Evolutionary conservation across 352 stramenopile genomes (phyloP).

Genomic region (Pythium aristosporum): DNA sequence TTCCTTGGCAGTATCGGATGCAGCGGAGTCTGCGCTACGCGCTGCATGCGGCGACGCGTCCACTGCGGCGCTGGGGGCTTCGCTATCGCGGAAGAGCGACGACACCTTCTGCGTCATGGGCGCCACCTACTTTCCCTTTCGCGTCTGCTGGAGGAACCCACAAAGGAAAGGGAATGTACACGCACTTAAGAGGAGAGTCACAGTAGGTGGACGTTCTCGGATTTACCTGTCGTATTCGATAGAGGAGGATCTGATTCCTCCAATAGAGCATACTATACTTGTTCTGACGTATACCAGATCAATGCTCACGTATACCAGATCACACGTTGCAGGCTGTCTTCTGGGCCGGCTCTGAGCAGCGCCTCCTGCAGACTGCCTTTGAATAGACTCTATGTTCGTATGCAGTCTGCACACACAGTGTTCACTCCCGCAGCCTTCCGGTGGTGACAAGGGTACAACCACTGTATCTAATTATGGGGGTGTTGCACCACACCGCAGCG

Average conservation of each 20-base stretch:
- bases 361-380: too few relatives aligned
- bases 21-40: conserved; percentile 11
- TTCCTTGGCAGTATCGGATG: conserved; percentile 29
- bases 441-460: too few relatives aligned
- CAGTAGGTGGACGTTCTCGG: background rate
- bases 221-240: background rate
- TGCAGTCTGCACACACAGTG: too few relatives aligned
- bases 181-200: background rate
- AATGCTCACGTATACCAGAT: too few relatives aligned
- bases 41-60: background rate
- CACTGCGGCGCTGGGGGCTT: conserved; percentile 11
- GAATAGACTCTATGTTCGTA: too few relatives aligned
- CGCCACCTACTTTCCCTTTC: background rate
- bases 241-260: background rate
- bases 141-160: background rate
- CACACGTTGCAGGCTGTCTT: too few relatives aligned
- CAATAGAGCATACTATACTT: background rate
- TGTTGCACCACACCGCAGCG: too few relatives aligned
- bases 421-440: too few relatives aligned
- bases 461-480: too few relatives aligned
- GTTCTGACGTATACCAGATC: too few relatives aligned
- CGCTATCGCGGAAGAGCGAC: conserved; percentile 24
- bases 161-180: background rate
- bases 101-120: conserved; percentile 26
- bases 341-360: too few relatives aligned